phyloP scores from a whole-genome alignment of 2,329 filamentous ascomycete genomes.

The Nigrograna mackinnonii region DNA sequence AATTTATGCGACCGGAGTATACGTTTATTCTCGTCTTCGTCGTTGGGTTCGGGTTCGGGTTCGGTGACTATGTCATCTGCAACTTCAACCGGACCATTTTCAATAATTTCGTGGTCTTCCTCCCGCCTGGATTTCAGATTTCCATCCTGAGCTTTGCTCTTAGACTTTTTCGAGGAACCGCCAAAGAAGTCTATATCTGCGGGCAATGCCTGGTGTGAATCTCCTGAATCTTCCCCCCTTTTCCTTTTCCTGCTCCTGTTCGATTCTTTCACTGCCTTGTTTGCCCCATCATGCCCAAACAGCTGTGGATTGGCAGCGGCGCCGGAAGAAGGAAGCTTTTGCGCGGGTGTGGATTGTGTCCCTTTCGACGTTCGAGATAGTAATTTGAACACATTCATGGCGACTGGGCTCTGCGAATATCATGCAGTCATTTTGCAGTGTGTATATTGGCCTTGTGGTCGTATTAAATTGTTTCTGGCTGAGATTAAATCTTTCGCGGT shows the following conservation, averaged over 20 bases:
- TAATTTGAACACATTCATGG: conserved; percentile 75
- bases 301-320: conserved; percentile 69
- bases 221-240: conserved; percentile 29
- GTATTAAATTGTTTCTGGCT: too few relatives aligned
- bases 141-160: too few relatives aligned
- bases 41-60: too few relatives aligned
- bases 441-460: too few relatives aligned
- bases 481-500: background rate
- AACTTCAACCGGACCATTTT: too few relatives aligned
- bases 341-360: conserved; percentile 40
- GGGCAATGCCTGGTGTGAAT: conserved; percentile 19
- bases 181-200: conserved; percentile 51
- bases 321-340: conserved; percentile 67
- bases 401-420: too few relatives aligned
- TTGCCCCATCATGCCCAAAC: conserved; percentile 51
- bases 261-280: conserved; percentile 38
- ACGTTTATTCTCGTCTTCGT: conserved; percentile 72
- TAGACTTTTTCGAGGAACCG: conserved; percentile 10
- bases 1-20: conserved; percentile 79
- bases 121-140: too few relatives aligned
- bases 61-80: too few relatives aligned
- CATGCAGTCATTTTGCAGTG: too few relatives aligned
- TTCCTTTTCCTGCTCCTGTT: conserved; percentile 47
- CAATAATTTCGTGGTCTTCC: too few relatives aligned
- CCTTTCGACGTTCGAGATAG: conserved; percentile 71